Percentiles rank a stretch among this genome's conserved stretches.
phyloP scores from a whole-genome alignment of 2,329 filamentous ascomycete genomes.

The Colletotrichum somersetense region DNA sequence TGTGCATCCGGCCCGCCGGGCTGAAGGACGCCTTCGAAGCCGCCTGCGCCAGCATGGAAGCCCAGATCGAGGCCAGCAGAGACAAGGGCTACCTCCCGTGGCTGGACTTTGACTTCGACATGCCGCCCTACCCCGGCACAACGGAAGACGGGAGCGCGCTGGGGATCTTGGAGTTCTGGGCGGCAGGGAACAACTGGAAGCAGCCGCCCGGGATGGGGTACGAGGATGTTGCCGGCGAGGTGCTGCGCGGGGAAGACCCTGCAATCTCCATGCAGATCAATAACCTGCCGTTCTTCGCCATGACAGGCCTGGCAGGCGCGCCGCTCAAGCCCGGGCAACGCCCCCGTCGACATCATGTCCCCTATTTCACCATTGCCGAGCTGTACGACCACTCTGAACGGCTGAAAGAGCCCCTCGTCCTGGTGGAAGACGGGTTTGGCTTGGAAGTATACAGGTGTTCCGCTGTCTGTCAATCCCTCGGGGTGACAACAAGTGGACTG shows the following conservation, averaged over 20 bases:
- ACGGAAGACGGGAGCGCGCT: neutral
- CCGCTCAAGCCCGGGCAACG: neutral
- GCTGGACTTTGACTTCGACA: slow-evolving; percentile 25
- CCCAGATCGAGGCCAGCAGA: neutral
- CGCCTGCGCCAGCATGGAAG: neutral
- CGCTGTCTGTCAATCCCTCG: neutral
- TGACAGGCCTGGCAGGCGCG: neutral
- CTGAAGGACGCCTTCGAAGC: neutral
- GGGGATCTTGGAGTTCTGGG: neutral
- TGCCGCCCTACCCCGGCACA: slow-evolving; percentile 22
- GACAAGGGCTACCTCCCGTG: slow-evolving; percentile 1
- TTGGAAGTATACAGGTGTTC: slow-evolving; percentile 19
- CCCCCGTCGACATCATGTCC: neutral
- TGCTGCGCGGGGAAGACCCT: neutral
- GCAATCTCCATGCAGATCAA: neutral
- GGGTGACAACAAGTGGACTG: neutral
- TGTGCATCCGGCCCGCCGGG: slow-evolving; percentile 2
- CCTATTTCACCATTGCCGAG: slow-evolving; percentile 24
- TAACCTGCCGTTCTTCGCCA: neutral
- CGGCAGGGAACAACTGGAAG: neutral
- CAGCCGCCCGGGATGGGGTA: neutral
- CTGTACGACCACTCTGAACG: slow-evolving; percentile 17
- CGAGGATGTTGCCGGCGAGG: neutral
- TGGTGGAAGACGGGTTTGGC: slow-evolving; percentile 12
- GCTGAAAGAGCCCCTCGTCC: slow-evolving; percentile 7